phyloP scores from a whole-genome alignment of 2,329 filamentous ascomycete genomes.

The Claviceps quebecensis region DNA sequence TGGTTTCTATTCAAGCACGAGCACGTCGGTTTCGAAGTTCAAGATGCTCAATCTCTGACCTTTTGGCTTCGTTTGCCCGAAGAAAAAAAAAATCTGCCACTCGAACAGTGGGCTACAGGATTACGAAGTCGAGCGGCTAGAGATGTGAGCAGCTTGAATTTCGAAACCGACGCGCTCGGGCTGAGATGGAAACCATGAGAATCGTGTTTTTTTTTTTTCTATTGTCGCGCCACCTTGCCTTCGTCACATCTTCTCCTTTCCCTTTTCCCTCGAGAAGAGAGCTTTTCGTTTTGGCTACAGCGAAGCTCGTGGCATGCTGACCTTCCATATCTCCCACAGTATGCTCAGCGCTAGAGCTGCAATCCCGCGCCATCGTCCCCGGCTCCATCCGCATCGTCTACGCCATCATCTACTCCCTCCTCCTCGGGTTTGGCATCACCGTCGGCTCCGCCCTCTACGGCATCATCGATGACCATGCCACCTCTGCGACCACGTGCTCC shows the following conservation, averaged over 20 bases:
- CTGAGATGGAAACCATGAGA: too few relatives aligned
- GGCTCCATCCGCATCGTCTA: slow-evolving; percentile 64
- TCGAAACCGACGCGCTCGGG: too few relatives aligned
- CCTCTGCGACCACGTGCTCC: slow-evolving; percentile 26
- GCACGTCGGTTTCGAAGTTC: too few relatives aligned
- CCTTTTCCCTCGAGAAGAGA: neutral
- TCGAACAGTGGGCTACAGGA: too few relatives aligned
- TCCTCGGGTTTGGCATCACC: slow-evolving; percentile 60
- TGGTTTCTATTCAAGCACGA: too few relatives aligned
- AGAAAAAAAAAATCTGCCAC: too few relatives aligned
- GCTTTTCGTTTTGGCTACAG: neutral
- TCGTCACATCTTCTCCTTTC: neutral
- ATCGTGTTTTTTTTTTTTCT: neutral
- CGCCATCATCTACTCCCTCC: slow-evolving; percentile 58
- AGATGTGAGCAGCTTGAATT: too few relatives aligned
- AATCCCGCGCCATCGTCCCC: slow-evolving; percentile 54
- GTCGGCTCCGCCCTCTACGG: slow-evolving; percentile 52
- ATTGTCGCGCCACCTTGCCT: too few relatives aligned
- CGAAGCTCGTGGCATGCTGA: neutral
- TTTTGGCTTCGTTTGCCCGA: too few relatives aligned
- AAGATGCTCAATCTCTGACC: too few relatives aligned
- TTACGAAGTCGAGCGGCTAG: too few relatives aligned
- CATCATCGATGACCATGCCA: slow-evolving; percentile 40
- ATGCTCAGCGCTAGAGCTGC: slow-evolving; percentile 45
- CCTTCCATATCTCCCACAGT: slow-evolving; percentile 11